Evolutionary conservation across 345 rosid genomes (phyloP), one percentile per base, ranked within the genome.

Genomic region (Microcos paniculata): DNA sequence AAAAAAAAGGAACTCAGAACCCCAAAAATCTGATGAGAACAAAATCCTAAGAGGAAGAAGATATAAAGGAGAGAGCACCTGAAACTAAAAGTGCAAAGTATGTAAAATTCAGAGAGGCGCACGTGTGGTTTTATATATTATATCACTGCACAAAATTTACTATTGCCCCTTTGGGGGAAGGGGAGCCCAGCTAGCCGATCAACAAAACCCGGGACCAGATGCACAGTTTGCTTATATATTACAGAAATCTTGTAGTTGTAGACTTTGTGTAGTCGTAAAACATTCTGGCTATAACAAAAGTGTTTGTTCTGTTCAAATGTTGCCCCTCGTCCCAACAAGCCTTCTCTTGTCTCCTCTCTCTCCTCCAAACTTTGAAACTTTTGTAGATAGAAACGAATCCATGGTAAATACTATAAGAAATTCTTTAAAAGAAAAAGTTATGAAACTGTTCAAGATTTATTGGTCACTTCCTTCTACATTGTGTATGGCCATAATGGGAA

Each of bases 101-200:
- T 42, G 77, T 38, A 74, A 10, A 67, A 56, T 67, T 65, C 49
- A 49, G 73, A 70, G 76, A 71, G 42, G 19, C 26, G 81, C 83
- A 81, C 84, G 86, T 83, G 85, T 73, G 79, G n/a, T n/a, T n/a
- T n/a, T n/a, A n/a, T n/a, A n/a, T n/a, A n/a, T 4, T 69, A 33
- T 49, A 42, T 14, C 38, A 24, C 24, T 35, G 42, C 66, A 61
- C 58, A 40, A n/a, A 56, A 8, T 35, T 26, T 40, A 35, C 43
- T 31, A 26, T 18, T 40, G 63, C 51, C 63, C 75, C 42, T 19
- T 23, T 21, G 21, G 62, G 48, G 8, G 14, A 12, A 12, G 21
- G 76, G 76, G 77, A 77, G 80, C 76, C 78, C 82, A 77, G 71
- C 78, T 80, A 77, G 71, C 4, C 31, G 64, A 65, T 66, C 43